Evolutionary conservation across 1,284 basidiomycete species (phyloP), one percentile per base, ranked within the genome.

Genomic region (Marasmius tenuissimus): DNA sequence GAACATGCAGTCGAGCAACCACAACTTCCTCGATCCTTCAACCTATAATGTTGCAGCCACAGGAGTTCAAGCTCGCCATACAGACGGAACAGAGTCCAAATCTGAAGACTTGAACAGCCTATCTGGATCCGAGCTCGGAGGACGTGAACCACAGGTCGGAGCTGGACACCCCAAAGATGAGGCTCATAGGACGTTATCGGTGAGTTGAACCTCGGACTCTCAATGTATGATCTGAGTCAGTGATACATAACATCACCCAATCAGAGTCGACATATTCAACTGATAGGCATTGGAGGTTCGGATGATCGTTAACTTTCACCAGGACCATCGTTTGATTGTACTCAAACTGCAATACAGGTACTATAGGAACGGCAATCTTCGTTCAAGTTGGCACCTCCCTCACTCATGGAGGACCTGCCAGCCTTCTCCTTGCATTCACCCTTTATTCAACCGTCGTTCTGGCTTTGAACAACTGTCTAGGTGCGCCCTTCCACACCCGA

Each of bases 361-460:
- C 79, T 7, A 77, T 83, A 50, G 79, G 81, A 38, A 83, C 80
- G 0, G 78, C 78, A 10, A 70, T 83, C 3, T 82, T 82, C 62
- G 79, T 83, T 16, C 80, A 81, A 65, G 82, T 83, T 39, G 80
- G 81, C 22, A 61, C 71, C 2, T 62, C 73, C 12, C 68, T 83
- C 45, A 75, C 77, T 1, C 75, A 79, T 63, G 81, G 80, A 42
- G 81, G 81, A 18, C 81, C 81, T 63, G 80, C 79, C 4, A 81
- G 78, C 66, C 68, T 82, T 38, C 79, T 83, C 58, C 20, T 82
- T 20, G 80, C 79, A 11, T 82, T 81, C 62, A 73, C 73, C 0
- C 57, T 81, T 61, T 83, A 80, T 80, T 81, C 68, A 12, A 77
- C 78, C 1, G 77, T 83, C 57, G 76, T 83, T 35, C 61, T 82